These are phyloP conservation scores for Theobroma cacao DNA, from an alignment of 345 rosid genomes.

Conservation along the genomic window DNA sequence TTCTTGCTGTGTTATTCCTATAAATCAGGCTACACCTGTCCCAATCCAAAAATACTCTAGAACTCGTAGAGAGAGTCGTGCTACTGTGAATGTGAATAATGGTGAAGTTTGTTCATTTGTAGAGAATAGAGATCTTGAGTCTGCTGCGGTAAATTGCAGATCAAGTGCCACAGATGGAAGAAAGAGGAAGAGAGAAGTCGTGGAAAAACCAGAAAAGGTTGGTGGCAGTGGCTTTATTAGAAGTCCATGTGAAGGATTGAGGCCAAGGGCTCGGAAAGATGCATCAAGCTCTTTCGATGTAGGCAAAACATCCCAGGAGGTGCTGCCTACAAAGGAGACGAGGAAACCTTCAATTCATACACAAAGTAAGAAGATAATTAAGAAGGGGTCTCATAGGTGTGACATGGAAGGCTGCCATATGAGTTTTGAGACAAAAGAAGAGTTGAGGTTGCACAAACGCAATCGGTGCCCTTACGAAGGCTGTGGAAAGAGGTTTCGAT, in stretches of 20 bases:
- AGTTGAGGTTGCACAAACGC: slow-evolving; percentile 64
- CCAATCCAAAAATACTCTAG: slow-evolving; percentile 21
- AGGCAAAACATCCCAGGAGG: slow-evolving; percentile 29
- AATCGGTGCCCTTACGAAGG: slow-evolving; percentile 79
- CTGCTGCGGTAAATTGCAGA: slow-evolving; percentile 18
- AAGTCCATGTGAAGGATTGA: slow-evolving; percentile 98
- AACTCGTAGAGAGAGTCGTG: slow-evolving; percentile 31
- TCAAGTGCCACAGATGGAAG: slow-evolving; percentile 34
- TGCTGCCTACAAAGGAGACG: slow-evolving; percentile 31
- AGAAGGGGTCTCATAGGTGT: slow-evolving; percentile 48
- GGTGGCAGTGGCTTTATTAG: slow-evolving; percentile 51
- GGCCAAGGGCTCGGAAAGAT: slow-evolving; percentile 63
- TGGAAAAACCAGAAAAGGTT: slow-evolving; percentile 32
- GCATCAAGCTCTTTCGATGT: slow-evolving; percentile 16
- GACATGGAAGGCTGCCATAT: slow-evolving; percentile 79
- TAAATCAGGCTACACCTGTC: slow-evolving; percentile 14
- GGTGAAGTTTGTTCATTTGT: slow-evolving; percentile 25
- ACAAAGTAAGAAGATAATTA: slow-evolving; percentile 31
- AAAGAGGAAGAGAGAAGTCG: slow-evolving; percentile 55
- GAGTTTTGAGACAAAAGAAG: slow-evolving; percentile 73
- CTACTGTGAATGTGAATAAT: slow-evolving; percentile 20
- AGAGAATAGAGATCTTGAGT: slow-evolving; percentile 21
- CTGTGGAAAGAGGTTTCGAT: slow-evolving; percentile 77
- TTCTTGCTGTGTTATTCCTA: slow-evolving; percentile 11
- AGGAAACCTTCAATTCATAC: slow-evolving; percentile 31